Percentiles rank a stretch among this genome's conserved stretches.
phyloP scores from a whole-genome alignment of 805 yeast genomes.

The Blastobotrys peoriensis region DNA sequence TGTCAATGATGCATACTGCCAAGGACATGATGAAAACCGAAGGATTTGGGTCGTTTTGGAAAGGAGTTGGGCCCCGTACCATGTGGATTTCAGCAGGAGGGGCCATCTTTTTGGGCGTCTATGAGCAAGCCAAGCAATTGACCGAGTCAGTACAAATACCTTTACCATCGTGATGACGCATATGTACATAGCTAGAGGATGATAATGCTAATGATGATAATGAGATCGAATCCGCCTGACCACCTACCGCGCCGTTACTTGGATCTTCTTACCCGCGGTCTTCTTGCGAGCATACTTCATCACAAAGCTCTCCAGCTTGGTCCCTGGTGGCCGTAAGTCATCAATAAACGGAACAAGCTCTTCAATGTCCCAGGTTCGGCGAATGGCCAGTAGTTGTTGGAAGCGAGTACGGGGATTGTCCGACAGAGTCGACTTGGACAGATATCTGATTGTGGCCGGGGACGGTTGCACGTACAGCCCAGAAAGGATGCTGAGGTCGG shows the following conservation, averaged over 20 bases:
- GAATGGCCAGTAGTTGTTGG: conserved; percentile 45
- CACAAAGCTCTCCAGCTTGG: conserved; percentile 52
- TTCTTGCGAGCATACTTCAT: conserved; percentile 57
- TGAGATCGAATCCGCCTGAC: no score
- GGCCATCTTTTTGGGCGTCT: conserved; percentile 91
- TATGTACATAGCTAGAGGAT: background rate
- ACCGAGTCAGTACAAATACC: background rate
- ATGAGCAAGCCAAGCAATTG: conserved; percentile 47
- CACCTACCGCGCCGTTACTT: conserved; percentile 32
- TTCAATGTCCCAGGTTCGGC: conserved; percentile 52
- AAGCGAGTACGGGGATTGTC: conserved; percentile 45
- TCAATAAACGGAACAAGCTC: conserved; percentile 61
- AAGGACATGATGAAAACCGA: conserved; percentile 57
- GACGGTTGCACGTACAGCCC: conserved; percentile 52
- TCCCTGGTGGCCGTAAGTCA: conserved; percentile 48
- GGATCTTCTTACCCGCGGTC: conserved; percentile 37
- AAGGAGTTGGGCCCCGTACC: conserved; percentile 92
- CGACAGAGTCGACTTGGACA: conserved; percentile 47
- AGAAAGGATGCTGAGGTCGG: conserved; percentile 37
- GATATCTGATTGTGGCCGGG: conserved; percentile 42
- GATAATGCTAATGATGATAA: no score
- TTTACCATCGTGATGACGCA: background rate
- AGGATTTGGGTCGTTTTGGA: conserved; percentile 64
- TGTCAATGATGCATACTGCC: conserved; percentile 44
- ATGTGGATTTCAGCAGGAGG: conserved; percentile 99